Evolutionary conservation across 2,329 filamentous ascomycete genomes (phyloP), one percentile per base, ranked within the genome.

Genomic region (Diaporthe australafricana): DNA sequence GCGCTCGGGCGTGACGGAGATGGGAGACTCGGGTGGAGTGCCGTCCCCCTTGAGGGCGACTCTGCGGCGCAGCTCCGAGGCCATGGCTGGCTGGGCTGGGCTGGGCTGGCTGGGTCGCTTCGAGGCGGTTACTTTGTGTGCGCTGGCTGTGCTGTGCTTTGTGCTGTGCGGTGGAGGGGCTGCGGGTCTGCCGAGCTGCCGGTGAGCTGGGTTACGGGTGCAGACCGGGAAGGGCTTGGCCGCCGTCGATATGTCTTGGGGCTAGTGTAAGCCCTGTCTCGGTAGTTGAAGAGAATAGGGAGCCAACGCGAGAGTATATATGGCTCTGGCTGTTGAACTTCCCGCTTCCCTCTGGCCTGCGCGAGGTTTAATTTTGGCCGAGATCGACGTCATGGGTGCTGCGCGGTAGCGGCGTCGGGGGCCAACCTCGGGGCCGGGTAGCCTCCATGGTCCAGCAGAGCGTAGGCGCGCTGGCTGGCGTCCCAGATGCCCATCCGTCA

Each of bases 1-100:
- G 73, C 78, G 79, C 11, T 78, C 75, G 3, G 80, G 66, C 22
- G 70, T 60, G 40, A 70, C 78, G 12, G 71, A 55, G 25, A 45
- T 57, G 27, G 78, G 74, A 20, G 79, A 74, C 42, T 81, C 80
- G 52, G 79, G 78, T 22, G 76, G 71, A 9, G 76, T 72, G 40
- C 79, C 76, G 56, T 79, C 75, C 50, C 57, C 65, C 27, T 30
- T 69, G 40, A 75, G 73, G 66, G 72, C 77, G 69, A 77, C 71
- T 14, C 76, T 55, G 22, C 72, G 40, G 25, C 74, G 73, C 60
- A 74, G 67, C 67, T 72, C 70, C 32, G 72, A 72, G 20, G 72
- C 72, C 72, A 73, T 73, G 65, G 47, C 45, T 52, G 53, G 69
- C 25, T 27, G 25, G 25, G 38, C 42, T 32, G 50, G 65, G 25